Evolutionary conservation across 495 filamentous ascomycete species (phyloP), one percentile per base, ranked within the genome.

Genomic region (Physcia stellaris): DNA sequence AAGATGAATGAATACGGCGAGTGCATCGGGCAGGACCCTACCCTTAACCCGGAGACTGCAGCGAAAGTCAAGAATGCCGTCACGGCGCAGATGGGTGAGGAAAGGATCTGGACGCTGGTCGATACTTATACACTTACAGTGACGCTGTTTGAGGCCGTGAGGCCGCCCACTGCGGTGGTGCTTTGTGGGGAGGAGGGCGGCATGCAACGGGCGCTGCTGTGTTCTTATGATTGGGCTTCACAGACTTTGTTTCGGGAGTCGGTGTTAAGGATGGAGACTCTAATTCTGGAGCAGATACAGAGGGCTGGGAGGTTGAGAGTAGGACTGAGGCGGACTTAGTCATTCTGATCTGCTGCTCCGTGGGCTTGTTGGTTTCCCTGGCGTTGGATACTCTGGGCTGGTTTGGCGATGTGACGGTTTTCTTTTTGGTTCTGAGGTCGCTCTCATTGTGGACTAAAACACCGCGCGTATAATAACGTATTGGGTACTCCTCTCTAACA

Each of bases 161-260:
- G 53, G n/a, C 54, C 59, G 6, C 61, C 59, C 4, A 40, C 32
- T 1, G 41, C 42, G 10, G 37, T 57, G 16, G 29, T 61, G 12
- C 22, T 62, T 1, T 56, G 57, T 19, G 59, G 56, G 2, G 42
- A 28, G 3, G 61, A 64, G 41, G 61, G 61, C 2, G 61, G 59
- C 9, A 61, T 59, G 56, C 49, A 55, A 37, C 37, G 61, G 10
- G 52, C 57, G n/a, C 23, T 62, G n/a, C 39, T 48, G 4, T 62
- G 59, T 33, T 56, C 52, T n/a, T 61, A 53, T 29, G 54, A 61
- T 26, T 51, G 43, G 41, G 41, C 41, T 4, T 54, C 39, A 4
- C 35, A 45, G 19, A 57, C 47, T 3, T 32, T 63, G 12, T 53
- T 52, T 29, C 41, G 53, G 3, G 60, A 63, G 42, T 53, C 61